Evolutionary conservation across 345 rosid species (phyloP).

Genomic region (Heritiera littoralis): DNA sequence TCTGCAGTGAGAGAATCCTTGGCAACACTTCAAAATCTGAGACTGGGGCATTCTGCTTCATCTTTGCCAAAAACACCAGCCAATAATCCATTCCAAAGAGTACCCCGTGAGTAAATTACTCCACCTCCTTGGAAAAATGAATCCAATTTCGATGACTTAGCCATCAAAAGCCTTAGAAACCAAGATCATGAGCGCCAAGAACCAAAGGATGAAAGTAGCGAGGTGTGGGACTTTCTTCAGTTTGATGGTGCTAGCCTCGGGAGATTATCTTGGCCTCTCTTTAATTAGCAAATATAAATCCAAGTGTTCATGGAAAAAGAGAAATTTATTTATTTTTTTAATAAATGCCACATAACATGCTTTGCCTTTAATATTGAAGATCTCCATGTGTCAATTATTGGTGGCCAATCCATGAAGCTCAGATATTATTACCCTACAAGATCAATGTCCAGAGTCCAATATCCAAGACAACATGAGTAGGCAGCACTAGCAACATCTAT

Average conservation of each 20-base stretch:
- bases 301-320: too few species aligned
- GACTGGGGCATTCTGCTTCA: conserved; percentile 66
- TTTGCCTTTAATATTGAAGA: too few species aligned
- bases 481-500: too few species aligned
- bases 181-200: conserved; percentile 44
- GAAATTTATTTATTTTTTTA: too few species aligned
- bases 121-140: conserved; percentile 76
- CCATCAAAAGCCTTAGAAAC: conserved; percentile 40
- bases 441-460: too few species aligned
- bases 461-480: too few species aligned
- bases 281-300: not conserved
- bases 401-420: too few species aligned
- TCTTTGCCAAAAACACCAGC: conserved; percentile 61
- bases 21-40: conserved; percentile 76
- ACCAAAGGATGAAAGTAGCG: conserved; percentile 24
- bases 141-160: conserved; percentile 64
- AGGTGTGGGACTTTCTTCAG: conserved; percentile 37
- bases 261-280: conserved; percentile 87
- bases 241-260: conserved; percentile 51
- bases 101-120: conserved; percentile 51
- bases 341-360: too few species aligned
- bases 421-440: too few species aligned
- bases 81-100: conserved; percentile 36
- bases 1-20: conserved; percentile 98
- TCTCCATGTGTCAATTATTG: too few species aligned